Base-by-base conservation (phyloP, 495 filamentous ascomycete species). In the Amniculicola lignicola region DNA sequence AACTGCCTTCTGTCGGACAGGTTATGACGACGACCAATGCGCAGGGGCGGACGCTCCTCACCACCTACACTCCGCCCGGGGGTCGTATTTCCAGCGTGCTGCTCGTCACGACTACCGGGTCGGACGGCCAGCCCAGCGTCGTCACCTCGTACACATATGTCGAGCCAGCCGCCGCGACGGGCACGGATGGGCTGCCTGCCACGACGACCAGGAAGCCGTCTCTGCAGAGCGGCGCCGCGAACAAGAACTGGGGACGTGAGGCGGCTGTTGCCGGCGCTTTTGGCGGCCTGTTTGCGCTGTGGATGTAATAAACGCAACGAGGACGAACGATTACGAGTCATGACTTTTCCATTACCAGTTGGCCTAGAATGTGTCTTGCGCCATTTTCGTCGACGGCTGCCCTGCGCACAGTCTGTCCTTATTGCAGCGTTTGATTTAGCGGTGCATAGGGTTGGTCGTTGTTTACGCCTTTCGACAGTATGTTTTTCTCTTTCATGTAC, bases 21-120 rank as follows among this genome's bases (percentile, higher is more conserved):
- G 65, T 68, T 42, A 31, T 72, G 28, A 72, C 69, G 11, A 59
- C 60, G 1, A 74, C 70, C 10, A 61, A 72, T 53, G 48, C 49
- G 2, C 7, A 49, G 29, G 71, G 71, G 10, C 38, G 47, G 46
- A 68, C 65, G 0, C 66, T 74, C 41, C 23, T 69, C 5, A 67
- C 67, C 15, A 74, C 71, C 3, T 70, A 68, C 48, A 71, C 68
- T 9, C 70, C 70, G 2, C 67, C 51, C 57, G 66, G 38, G 4
- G 68, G 67, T 29, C 51, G 22, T 5, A 62, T 74, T 23, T 60
- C 43, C 50, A 38, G 47, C 15, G 41, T 73, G 33, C 45, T 69
- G 19, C 42, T 70, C 12, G 22, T 62, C 16, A 74, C 71, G n/a
- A 70, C 66, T 0, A 64, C 56, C 4, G 48, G 65, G 2, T 29